Base-by-base conservation (phyloP, 2,329 filamentous ascomycete genomes). In the Colletotrichum phormii region DNA sequence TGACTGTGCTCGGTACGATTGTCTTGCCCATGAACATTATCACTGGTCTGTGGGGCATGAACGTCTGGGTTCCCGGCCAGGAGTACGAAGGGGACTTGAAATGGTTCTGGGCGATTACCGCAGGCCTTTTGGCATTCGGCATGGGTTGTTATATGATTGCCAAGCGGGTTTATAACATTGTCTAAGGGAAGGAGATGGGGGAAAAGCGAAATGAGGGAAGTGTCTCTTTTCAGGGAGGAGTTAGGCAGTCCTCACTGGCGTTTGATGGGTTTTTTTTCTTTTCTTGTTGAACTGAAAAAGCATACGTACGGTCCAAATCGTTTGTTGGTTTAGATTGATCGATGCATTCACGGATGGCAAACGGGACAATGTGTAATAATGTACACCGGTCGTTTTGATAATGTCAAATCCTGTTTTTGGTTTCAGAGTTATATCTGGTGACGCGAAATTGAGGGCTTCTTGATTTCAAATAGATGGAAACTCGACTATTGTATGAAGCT, bases 1-100 rank as follows among this genome's bases (percentile, higher is more conserved):
- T 99, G 73, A 98, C 97, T 0, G 97, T 99, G 1, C 88, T 99
- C 1, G 97, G 97, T 75, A 99, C 97, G 6, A 98, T 99, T 77
- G 96, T 99, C 3, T 86, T 99, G 69, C 97, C 97, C 12, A 98
- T 99, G 95, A 99, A 99, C 81, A 97, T 99, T 80, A 96, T 99
- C 78, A 98, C 97, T 2, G 97, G 97, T 77, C 91, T 98, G 78
- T 99, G 96, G 95, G 97, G 96, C 64, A 98, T 98, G 96, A 99
- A 99, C 86, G 94, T 96, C 46, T 95, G 94, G 87, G 97, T 99
- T 0, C 97, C 97, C 0, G 97, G 97, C 1, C 96, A 98, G 82
- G 93, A 96, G 58, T 86, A 91, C 72, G 95, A 97, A 75, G 88
- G 87, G 18, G 93, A 93, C 77, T 83, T 96, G 64, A 86, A 85